These are phyloP conservation scores for Aspergillus sp. DNA, from an alignment of 2,329 filamentous ascomycete species.

Conservation along the genomic window DNA sequence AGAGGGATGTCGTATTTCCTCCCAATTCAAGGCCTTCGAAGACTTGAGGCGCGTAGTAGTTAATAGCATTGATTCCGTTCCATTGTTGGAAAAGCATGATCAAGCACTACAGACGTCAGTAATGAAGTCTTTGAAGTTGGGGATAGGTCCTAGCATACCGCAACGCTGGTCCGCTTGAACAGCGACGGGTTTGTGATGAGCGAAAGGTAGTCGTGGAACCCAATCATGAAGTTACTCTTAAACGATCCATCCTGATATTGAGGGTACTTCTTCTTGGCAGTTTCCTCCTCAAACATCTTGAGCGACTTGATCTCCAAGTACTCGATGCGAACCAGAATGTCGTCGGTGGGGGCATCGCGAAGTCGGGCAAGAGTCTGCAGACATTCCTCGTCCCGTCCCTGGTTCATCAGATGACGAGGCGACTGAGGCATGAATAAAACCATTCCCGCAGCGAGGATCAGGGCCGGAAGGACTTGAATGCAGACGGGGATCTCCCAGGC, in stretches of 20 bases:
- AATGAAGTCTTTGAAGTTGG: too few species aligned
- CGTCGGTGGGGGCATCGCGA: conserved; percentile 62
- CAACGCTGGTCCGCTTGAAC: conserved; percentile 38
- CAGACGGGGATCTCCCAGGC: conserved; percentile 75
- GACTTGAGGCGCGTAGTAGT: conserved; percentile 43
- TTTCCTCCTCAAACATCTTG: conserved; percentile 71
- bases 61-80: conserved; percentile 45
- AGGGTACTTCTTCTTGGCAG: conserved; percentile 66
- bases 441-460: conserved; percentile 69
- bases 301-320: conserved; percentile 78
- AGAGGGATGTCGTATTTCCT: conserved; percentile 40
- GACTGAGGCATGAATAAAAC: conserved; percentile 74
- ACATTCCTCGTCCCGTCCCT: conserved; percentile 67
- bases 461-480: conserved; percentile 68
- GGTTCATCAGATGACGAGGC: conserved; percentile 71
- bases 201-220: conserved; percentile 47
- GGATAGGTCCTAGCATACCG: conserved; percentile 29
- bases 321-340: conserved; percentile 72
- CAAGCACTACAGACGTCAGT: conserved; percentile 59
- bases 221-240: conserved; percentile 66
- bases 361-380: conserved; percentile 63
- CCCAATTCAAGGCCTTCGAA: conserved; percentile 38
- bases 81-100: conserved; percentile 50
- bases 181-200: conserved; percentile 38
- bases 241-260: conserved; percentile 61